Conservation (phyloP, 148 eudicot genomes). For the Vaccinium corymbosum region DNA sequence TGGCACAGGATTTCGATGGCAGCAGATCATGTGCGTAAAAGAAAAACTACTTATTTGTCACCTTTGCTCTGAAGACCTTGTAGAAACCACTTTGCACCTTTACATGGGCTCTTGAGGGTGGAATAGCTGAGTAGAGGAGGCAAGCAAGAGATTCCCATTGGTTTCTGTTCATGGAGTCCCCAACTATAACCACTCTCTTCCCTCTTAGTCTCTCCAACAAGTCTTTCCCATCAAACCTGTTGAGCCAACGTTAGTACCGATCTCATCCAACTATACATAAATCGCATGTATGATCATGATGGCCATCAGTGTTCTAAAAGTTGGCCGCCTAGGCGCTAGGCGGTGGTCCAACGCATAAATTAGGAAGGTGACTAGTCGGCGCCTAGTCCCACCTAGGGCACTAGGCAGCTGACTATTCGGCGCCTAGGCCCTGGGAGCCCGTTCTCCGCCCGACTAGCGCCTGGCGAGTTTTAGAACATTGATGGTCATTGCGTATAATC, state of each 20-base stretch:
- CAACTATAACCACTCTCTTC: constrained; percentile 46
- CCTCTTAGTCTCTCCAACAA: constrained; percentile 41
- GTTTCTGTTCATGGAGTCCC: constrained; percentile 51
- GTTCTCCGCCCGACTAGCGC: no score
- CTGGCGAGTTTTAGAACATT: no score
- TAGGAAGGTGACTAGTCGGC: no score
- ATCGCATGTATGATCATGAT: not conserved
- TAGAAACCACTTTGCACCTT: constrained; percentile 18
- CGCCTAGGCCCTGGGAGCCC: no score
- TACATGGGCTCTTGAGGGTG: constrained; percentile 26
- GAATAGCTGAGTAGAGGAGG: constrained; percentile 39
- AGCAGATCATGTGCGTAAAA: not conserved
- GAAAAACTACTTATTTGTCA: constrained; percentile 7
- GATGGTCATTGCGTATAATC: no score
- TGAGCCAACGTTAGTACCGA: not conserved
- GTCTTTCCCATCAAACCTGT: constrained; percentile 38
- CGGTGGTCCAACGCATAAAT: no score
- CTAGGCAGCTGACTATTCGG: no score
- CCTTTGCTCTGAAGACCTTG: constrained; percentile 39
- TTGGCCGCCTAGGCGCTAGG: no score
- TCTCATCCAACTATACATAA: not conserved
- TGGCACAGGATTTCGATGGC: not conserved
- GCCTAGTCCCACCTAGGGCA: no score
- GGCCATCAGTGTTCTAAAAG: not conserved
- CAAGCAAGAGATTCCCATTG: constrained; percentile 57